phyloP scores from a whole-genome alignment of 805 yeast species.

The Spencermartinsiella europaea region DNA sequence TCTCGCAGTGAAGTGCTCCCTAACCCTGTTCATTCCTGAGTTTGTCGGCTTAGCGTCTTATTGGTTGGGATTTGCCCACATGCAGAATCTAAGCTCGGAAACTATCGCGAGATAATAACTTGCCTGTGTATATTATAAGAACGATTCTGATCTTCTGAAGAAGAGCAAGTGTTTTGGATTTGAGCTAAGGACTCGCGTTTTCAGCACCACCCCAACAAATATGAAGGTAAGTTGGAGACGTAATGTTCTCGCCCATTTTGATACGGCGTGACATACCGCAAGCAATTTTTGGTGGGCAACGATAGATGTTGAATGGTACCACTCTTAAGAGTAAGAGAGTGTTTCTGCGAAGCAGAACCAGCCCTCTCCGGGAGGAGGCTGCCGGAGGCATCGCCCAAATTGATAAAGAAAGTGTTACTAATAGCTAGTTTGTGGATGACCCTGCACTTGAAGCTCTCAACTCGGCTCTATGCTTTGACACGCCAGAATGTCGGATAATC shows the following conservation, averaged over 20 bases:
- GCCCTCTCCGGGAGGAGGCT: no score
- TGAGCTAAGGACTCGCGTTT: no score
- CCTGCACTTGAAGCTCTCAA: slow-evolving; percentile 88
- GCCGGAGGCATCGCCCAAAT: no score
- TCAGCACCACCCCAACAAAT: no score
- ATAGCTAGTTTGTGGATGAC: slow-evolving; percentile 77
- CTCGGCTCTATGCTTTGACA: slow-evolving; percentile 75
- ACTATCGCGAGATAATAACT: no score
- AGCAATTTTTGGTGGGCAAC: background rate
- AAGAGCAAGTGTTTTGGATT: no score
- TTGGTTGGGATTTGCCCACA: background rate
- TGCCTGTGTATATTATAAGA: no score
- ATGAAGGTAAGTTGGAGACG: background rate
- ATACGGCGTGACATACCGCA: background rate
- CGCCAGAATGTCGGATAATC: slow-evolving; percentile 66
- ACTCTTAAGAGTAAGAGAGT: background rate
- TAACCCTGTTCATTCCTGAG: no score
- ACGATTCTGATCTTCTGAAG: no score
- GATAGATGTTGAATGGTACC: background rate
- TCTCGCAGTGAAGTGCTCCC: no score
- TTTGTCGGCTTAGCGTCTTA: background rate
- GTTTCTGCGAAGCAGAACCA: slow-evolving; percentile 3
- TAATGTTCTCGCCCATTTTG: background rate
- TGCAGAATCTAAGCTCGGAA: no score
- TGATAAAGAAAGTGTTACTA: no score